These are phyloP conservation scores for Ceratocystis huliohia DNA, from an alignment of 2,329 filamentous ascomycete genomes.

Conservation along the genomic window DNA sequence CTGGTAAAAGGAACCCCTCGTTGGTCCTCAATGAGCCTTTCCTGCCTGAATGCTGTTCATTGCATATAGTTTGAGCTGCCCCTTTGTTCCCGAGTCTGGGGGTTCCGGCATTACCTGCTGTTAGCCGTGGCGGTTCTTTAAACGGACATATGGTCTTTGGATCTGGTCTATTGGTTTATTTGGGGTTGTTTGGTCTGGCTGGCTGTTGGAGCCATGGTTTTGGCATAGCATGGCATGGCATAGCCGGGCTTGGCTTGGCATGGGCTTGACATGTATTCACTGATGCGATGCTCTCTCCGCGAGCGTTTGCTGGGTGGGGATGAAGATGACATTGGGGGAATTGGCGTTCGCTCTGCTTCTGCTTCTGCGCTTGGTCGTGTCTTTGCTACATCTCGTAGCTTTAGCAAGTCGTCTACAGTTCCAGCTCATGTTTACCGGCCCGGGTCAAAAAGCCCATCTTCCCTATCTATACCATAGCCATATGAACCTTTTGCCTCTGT, in stretches of 20 bases:
- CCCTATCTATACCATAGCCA: slow-evolving; percentile 21
- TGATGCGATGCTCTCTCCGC: slow-evolving; percentile 1
- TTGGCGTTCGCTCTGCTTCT: slow-evolving; percentile 12
- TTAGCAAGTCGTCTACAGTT: background rate
- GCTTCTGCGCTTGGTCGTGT: slow-evolving; percentile 6
- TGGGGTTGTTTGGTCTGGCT: slow-evolving; percentile 11
- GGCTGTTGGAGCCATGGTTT: slow-evolving; percentile 1
- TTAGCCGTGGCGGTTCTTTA: background rate
- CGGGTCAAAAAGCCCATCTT: slow-evolving; percentile 13
- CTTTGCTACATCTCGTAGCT: background rate
- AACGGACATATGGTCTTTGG: background rate
- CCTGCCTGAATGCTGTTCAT: background rate
- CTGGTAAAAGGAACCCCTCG: background rate
- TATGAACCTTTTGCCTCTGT: slow-evolving; percentile 16
- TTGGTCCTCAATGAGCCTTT: background rate
- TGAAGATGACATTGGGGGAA: slow-evolving; percentile 3
- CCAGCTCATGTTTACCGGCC: slow-evolving; percentile 14
- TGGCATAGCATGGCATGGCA: slow-evolving; percentile 7
- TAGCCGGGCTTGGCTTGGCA: background rate
- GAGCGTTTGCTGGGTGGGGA: slow-evolving; percentile 6
- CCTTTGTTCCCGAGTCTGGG: background rate
- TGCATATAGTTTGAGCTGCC: background rate
- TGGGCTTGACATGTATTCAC: slow-evolving; percentile 12
- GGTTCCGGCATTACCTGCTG: background rate
- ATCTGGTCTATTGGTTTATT: slow-evolving; percentile 5